These are phyloP conservation scores for Chalara sp. DNA, from an alignment of 2,329 filamentous ascomycete genomes.

Conservation along the genomic window DNA sequence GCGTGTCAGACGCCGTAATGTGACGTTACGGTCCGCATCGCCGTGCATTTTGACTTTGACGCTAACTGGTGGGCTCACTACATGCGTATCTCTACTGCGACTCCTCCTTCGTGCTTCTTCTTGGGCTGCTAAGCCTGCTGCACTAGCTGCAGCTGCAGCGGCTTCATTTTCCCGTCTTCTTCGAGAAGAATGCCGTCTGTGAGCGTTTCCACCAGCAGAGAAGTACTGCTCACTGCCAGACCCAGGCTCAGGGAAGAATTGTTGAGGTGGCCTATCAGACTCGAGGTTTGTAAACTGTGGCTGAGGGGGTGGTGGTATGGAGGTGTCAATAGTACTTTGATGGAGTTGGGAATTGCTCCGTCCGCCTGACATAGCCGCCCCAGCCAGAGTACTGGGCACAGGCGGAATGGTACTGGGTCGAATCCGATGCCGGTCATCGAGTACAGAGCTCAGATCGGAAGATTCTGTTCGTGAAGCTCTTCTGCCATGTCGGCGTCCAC, in stretches of 20 bases:
- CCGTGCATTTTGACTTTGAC: conserved; percentile 55
- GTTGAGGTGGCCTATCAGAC: conserved; percentile 8
- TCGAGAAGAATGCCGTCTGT: conserved; percentile 39
- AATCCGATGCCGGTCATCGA: conserved; percentile 27
- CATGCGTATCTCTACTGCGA: conserved; percentile 11
- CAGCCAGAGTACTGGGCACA: conserved; percentile 17
- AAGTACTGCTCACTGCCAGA: conserved; percentile 38
- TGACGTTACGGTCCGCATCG: conserved; percentile 54
- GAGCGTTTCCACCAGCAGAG: conserved; percentile 34
- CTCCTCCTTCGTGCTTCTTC: conserved; percentile 32
- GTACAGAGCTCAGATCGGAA: conserved; percentile 24
- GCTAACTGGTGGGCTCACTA: conserved; percentile 41
- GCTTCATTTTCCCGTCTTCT: conserved; percentile 36
- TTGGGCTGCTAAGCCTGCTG: conserved; percentile 40
- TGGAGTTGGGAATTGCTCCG: conserved; percentile 15
- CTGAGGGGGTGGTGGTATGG: conserved; percentile 50
- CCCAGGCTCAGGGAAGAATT: conserved; percentile 35
- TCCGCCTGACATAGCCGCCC: conserved; percentile 7
- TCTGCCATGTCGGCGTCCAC: conserved; percentile 29
- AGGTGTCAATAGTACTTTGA: conserved; percentile 24
- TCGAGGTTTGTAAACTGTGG: conserved; percentile 19
- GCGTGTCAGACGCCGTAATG: conserved; percentile 53
- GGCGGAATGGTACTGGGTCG: conserved; percentile 35
- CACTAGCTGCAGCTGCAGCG: conserved; percentile 38
- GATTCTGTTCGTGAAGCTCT: conserved; percentile 14